A percentile compares a stretch with the other conserved stretches of the same genome.
Conservation (phyloP, 768 basidiomycete species). For the Auricularia sp. region DNA sequence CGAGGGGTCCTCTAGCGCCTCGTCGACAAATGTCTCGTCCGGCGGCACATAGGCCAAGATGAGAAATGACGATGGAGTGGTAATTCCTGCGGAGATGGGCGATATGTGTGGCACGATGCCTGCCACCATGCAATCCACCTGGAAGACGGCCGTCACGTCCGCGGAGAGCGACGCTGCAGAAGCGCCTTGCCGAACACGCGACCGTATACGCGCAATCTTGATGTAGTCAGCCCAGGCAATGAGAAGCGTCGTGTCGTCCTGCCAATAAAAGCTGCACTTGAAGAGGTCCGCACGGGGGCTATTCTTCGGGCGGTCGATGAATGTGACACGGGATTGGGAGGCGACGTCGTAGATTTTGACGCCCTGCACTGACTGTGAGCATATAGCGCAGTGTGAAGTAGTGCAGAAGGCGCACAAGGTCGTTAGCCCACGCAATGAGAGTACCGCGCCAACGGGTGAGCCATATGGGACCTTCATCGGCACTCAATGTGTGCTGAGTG, state of each 20-base stretch:
- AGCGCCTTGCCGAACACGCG: conserved; percentile 30
- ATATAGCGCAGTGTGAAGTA: neutral
- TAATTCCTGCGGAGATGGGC: conserved; percentile 14
- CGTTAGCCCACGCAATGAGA: conserved; percentile 94
- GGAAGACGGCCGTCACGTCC: conserved; percentile 86
- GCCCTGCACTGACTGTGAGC: conserved; percentile 39
- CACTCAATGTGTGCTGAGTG: conserved; percentile 74
- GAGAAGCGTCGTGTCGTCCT: conserved; percentile 81
- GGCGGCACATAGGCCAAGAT: conserved; percentile 81
- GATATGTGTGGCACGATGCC: conserved; percentile 75
- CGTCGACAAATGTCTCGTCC: conserved; percentile 58
- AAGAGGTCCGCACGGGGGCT: conserved; percentile 91
- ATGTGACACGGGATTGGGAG: conserved; percentile 68
- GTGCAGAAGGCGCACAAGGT: conserved; percentile 46
- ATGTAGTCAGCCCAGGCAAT: conserved; percentile 92
- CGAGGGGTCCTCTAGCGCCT: conserved; percentile 59
- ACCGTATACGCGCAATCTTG: conserved; percentile 75
- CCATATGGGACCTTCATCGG: conserved; percentile 93
- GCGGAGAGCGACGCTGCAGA: conserved; percentile 37
- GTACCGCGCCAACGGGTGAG: conserved; percentile 75
- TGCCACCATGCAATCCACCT: conserved; percentile 90
- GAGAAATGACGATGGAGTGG: conserved; percentile 59
- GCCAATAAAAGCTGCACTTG: conserved; percentile 87
- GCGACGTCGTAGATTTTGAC: conserved; percentile 86
- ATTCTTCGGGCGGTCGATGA: conserved; percentile 70